Evolutionary conservation across 305 asterid species (phyloP), one percentile per base, ranked within the genome.

Genomic region (Petunia hybrid): DNA sequence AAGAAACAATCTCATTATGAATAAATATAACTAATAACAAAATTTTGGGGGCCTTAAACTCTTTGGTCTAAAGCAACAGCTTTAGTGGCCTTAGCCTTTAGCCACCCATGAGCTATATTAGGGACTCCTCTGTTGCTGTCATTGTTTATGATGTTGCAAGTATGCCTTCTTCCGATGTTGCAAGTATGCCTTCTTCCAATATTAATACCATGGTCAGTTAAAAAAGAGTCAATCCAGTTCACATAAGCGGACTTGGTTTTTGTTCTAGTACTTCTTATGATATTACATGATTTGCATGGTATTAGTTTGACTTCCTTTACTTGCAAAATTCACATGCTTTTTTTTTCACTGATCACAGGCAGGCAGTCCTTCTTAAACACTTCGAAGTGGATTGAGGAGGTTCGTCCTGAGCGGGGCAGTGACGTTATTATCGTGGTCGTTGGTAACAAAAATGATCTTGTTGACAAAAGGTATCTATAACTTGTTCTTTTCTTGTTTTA

Each of bases 81-180:
- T 22, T 22, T 22, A 22, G 0, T 22, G 31, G 31, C 31, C 31
- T 22, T 22, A 22, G 31, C 31, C 31, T 22, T 22, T 22, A 22
- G 31, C 31, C 31, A 22, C 31, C 31, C 31, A 22, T 22, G 31
- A 22, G 31, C 31, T 53, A 87, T 76, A 87, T 87, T 59, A 80
- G 90, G 80, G 88, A 87, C 81, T 87, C 90, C 71, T 85, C 88
- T 46, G 90, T 87, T 14, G 88, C 90, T 43, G 87, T 87, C 51
- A 80, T 87, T 48, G 88, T 85, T 57, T 87, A 85, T 42, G 90
- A 87, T 83, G 88, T 85, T 79, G 83, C 90, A 7, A 87, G 88
- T 83, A 22, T 22, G 31, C 31, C 31, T 22, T 22, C 31, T 22
- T 22, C 31, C 31, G 31, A 22, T 22, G 31, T 22, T 22, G 31